Evolutionary conservation across 768 basidiomycete genomes (phyloP), one percentile per base, ranked within the genome.

Genomic region (Russula virescens): DNA sequence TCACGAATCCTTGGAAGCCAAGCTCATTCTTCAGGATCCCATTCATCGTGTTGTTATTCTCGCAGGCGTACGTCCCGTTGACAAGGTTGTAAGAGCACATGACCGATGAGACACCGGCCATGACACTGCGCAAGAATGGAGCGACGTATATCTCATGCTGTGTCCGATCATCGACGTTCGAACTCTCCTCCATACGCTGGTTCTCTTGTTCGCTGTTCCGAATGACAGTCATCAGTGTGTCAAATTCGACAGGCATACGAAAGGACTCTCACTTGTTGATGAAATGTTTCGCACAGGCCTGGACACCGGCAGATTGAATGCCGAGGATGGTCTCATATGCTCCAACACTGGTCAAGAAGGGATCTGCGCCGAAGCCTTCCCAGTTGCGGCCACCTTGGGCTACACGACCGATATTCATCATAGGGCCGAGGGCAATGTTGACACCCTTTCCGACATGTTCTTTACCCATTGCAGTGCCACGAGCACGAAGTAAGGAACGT

Each of bases 361-460:
- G 94, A 72, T 97, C 94, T 11, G 82, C 91, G 34, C 94, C 93
- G 61, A 94, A 94, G n/a, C 91, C 92, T 78, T 96, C 94, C 91
- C 92, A 96, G 73, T 94, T 93, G 31, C 94, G 79, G 19, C 94
- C 94, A 8, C 88, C 91, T 66, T 83, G 78, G 3, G 89, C 85
- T 21, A 87, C 74, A 19, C 90, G 83, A 3, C 87, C 89, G 77
- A 95, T 82, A 71, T 94, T 94, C 85, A 91, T 94, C 87, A 90
- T 90, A 0, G 91, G 82, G 31, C 81, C 78, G 3, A 95, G 80
- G 11, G 85, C 87, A 53, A 95, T 76, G 68, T 97, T 83, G 50
- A 91, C 85, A 25, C 95, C 95, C 71, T 95, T 94, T 28, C 83
- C 85, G 60, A 79, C 79, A 75, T 91, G 88, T 72, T 98, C 95